Conservation (phyloP, 805 yeast species). For the Wickerhamiella kazuoi region DNA sequence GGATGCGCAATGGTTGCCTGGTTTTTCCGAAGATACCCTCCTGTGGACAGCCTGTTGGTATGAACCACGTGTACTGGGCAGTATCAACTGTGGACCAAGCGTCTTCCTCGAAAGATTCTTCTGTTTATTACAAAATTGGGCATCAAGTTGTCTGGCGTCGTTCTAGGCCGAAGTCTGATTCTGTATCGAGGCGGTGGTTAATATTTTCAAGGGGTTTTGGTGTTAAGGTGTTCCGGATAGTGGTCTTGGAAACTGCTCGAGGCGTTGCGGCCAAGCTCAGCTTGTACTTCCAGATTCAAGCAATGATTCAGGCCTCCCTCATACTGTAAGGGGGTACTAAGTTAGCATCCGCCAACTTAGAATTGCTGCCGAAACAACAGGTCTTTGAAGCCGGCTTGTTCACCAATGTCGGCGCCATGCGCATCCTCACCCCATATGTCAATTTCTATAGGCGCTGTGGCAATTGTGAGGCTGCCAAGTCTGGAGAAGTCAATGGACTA, state of each 20-base stretch:
- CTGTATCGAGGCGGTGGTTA: conserved; percentile 9
- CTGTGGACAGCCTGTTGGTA: conserved; percentile 14
- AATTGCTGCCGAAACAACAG: neutral
- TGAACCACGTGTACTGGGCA: conserved; percentile 14
- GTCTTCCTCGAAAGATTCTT: conserved; percentile 21
- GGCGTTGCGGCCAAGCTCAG: conserved; percentile 6
- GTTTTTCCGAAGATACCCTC: conserved; percentile 13
- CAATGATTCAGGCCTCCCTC: conserved; percentile 1
- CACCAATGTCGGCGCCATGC: conserved; percentile 13
- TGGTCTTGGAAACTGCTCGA: conserved; percentile 18
- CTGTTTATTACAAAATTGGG: conserved; percentile 19
- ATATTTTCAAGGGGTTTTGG: conserved; percentile 16
- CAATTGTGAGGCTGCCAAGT: neutral
- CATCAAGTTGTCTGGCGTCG: conserved; percentile 17
- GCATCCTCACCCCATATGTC: conserved; percentile 18
- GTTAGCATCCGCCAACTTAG: conserved; percentile 7
- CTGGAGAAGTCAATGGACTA: conserved; percentile 9
- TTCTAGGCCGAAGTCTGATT: conserved; percentile 10
- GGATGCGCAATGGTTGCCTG: conserved; percentile 17
- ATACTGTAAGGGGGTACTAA: conserved; percentile 16
- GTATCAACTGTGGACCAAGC: conserved; percentile 17
- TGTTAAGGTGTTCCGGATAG: conserved; percentile 18
- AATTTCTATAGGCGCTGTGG: conserved; percentile 2
- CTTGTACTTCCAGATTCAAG: conserved; percentile 6
- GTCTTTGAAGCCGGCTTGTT: conserved; percentile 2